Conservation (phyloP, 305 asterid genomes). For the Fraxinus paxiana region DNA sequence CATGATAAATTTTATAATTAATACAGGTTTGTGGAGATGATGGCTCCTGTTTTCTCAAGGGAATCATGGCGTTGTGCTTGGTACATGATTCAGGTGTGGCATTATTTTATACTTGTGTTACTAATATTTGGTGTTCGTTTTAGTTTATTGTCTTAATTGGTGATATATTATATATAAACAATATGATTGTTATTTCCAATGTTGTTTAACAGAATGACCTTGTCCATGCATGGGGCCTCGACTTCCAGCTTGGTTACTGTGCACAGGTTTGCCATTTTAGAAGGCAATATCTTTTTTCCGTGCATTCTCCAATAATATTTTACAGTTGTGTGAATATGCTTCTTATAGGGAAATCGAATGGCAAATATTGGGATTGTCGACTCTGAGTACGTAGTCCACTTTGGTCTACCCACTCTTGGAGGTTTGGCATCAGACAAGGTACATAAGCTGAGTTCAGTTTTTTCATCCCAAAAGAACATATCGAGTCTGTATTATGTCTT, state of each 20-base stretch:
- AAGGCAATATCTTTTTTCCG: not conserved
- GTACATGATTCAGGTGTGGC: conserved; percentile 74
- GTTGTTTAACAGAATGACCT: conserved; percentile 54
- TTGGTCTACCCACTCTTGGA: conserved; percentile 69
- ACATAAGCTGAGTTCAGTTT: not conserved
- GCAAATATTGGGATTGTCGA: conserved; percentile 60
- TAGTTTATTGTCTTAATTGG: not conserved
- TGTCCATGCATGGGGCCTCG: conserved; percentile 72
- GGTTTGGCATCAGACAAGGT: conserved; percentile 54
- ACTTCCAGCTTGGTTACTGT: conserved; percentile 72
- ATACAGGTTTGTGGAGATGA: conserved; percentile 74
- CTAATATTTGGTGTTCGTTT: not conserved
- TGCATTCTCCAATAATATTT: not conserved
- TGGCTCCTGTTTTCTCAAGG: conserved; percentile 78
- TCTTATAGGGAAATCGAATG: conserved; percentile 57
- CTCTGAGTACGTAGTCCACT: conserved; percentile 65
- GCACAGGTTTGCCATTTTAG: conserved; percentile 47
- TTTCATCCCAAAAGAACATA: not conserved
- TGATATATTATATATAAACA: not conserved
- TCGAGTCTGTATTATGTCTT: not conserved
- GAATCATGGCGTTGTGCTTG: conserved; percentile 74
- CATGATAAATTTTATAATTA: not conserved
- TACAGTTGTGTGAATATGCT: not conserved
- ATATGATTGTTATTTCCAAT: not conserved
- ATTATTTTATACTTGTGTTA: not conserved